Evolutionary conservation across 805 yeast species (phyloP).

Genomic region (Priceomyces carsonii): DNA sequence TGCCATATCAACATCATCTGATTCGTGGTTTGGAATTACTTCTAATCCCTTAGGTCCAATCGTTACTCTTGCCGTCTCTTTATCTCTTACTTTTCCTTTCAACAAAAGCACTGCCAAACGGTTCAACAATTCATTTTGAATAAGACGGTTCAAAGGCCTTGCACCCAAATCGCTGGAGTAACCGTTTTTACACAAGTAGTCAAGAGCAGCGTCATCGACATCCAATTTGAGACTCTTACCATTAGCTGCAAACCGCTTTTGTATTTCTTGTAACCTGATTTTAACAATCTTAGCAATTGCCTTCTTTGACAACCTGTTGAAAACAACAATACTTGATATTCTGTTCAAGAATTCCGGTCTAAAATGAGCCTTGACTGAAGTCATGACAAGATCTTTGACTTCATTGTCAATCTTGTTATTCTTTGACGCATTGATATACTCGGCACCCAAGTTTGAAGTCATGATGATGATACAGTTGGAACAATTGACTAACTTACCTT

Average conservation of each 20-base stretch:
- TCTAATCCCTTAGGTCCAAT: constrained; percentile 63
- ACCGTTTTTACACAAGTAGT: constrained; percentile 81
- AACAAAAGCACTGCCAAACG: constrained; percentile 85
- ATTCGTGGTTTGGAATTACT: constrained; percentile 85
- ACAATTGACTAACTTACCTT: constrained; percentile 91
- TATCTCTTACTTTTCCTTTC: constrained; percentile 83
- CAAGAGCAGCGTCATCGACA: constrained; percentile 74
- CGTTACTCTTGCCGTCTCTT: constrained; percentile 76
- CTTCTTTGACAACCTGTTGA: constrained; percentile 87
- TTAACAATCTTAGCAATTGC: constrained; percentile 91
- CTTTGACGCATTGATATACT: constrained; percentile 69
- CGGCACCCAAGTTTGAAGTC: constrained; percentile 98
- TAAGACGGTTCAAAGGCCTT: constrained; percentile 89
- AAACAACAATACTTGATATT: constrained; percentile 88
- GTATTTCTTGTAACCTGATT: constrained; percentile 81
- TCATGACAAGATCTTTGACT: constrained; percentile 80
- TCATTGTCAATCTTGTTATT: constrained; percentile 64
- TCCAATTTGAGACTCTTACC: constrained; percentile 76
- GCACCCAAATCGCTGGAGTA: constrained; percentile 96
- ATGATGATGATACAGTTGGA: constrained; percentile 89
- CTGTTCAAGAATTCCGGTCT: constrained; percentile 97
- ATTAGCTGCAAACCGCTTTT: constrained; percentile 78
- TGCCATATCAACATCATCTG: constrained; percentile 48
- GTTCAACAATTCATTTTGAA: constrained; percentile 85
- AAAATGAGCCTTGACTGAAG: constrained; percentile 82